Evolutionary conservation across 495 filamentous ascomycete species (phyloP), one percentile per base, ranked within the genome.

Genomic region (Xylaria bambusicola): DNA sequence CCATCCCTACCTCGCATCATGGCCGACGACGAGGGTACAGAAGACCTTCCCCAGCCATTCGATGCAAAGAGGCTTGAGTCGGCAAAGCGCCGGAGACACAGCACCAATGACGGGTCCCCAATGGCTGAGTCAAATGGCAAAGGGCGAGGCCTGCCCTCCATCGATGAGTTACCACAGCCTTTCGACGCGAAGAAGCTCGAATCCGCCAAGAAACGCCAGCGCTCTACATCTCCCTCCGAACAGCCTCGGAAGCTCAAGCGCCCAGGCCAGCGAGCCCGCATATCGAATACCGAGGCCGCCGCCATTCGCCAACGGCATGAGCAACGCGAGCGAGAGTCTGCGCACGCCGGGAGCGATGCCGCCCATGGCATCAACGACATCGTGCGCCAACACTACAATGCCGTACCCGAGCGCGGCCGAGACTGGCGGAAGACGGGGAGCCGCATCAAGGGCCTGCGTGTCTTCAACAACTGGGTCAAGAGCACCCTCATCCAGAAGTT

Each of bases 381-480:
- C 0, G 95, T 97, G 15, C 82, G 85, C 10, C 87, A 93, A 48
- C 93, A 97, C 73, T 98, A 98, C 81, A 98, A 98, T 65, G 85
- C 90, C n/a, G 93, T 97, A 1, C 91, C 91, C 0, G 86, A 93
- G 72, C 85, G 96, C 8, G 94, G 94, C 12, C 86, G 92, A 17
- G 91, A 96, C 60, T 98, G 94, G 94, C 86, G 94, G 24, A 91
- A 89, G 71, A 97, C 91, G 2, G 90, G 93, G 65, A 92, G 88
- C 68, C 86, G 88, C 56, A 98, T 98, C 79, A 97, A 94, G 74
- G 94, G 94, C 0, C 77, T 98, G 51, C 86, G 94, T 18, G 90
- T 86, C 64, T 96, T 95, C 78, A 98, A 98, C 75, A 98, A 98
- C 70, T 98, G 94, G 94, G 83, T 98, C 71, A 98, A 98, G 80